These are phyloP conservation scores for Backusella australiensis DNA, from an alignment of 192 early-diverging fungal species.

Conservation along the genomic window DNA sequence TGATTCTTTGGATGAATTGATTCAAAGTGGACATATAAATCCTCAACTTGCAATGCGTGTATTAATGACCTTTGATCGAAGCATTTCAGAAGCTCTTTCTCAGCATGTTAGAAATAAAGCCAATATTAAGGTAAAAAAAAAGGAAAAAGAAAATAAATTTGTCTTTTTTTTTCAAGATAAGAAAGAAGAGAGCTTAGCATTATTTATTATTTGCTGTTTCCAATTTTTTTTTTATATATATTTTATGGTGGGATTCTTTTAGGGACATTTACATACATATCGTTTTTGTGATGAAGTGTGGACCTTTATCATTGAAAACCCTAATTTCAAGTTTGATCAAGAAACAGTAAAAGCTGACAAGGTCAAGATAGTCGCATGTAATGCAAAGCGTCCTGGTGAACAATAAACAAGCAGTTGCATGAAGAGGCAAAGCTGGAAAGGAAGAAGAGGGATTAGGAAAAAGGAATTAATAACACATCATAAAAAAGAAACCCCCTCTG, in stretches of 20 bases:
- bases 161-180: neutral
- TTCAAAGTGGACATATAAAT: conserved; percentile 83
- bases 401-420: conserved; percentile 21
- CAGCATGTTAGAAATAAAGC: conserved; percentile 76
- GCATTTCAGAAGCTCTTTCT: conserved; percentile 86
- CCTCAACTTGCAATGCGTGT: conserved; percentile 93
- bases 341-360: conserved; percentile 81
- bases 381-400: conserved; percentile 71
- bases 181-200: neutral
- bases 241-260: neutral
- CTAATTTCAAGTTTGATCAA: conserved; percentile 86
- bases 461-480: neutral
- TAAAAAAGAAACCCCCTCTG: too few species aligned
- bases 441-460: neutral
- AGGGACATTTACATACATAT: conserved; percentile 90
- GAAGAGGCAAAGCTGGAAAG: neutral
- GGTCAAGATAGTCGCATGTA: conserved; percentile 96
- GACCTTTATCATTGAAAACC: conserved; percentile 90
- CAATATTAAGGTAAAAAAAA: conserved; percentile 72
- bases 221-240: neutral
- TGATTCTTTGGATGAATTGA: conserved; percentile 95
- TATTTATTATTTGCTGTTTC: neutral
- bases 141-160: neutral
- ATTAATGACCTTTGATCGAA: conserved; percentile 79
- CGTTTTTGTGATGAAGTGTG: conserved; percentile 98